Conservation (phyloP, 106 monocot genomes). For the Allium sativum region DNA sequence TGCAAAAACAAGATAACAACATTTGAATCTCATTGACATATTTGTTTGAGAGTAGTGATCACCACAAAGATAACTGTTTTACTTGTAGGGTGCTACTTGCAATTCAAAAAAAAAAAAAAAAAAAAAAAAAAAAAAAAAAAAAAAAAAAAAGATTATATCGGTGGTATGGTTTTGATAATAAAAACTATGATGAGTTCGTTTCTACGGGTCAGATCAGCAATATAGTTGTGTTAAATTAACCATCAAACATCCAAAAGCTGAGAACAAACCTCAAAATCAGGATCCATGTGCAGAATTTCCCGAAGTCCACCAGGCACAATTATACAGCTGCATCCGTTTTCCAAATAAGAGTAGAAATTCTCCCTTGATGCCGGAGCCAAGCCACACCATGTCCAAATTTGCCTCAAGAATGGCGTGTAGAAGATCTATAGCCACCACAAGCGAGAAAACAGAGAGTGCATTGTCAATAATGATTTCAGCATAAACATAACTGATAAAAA, state of each 20-base stretch:
- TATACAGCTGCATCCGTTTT: slow-evolving; percentile 67
- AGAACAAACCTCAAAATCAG: slow-evolving; percentile 54
- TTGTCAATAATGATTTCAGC: background rate
- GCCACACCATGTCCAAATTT: slow-evolving; percentile 90
- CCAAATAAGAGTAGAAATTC: slow-evolving; percentile 52
- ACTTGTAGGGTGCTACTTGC: no score
- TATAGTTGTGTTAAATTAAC: no score
- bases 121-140: no score
- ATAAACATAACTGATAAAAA: background rate
- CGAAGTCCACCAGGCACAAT: slow-evolving; percentile 75
- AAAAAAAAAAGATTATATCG: no score
- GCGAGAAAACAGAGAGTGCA: background rate
- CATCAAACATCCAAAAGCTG: background rate
- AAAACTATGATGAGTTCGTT: no score
- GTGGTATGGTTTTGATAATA: no score
- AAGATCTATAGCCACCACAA: slow-evolving; percentile 40
- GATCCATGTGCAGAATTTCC: slow-evolving; percentile 74
- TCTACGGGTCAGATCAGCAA: no score
- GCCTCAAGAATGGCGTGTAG: slow-evolving; percentile 78
- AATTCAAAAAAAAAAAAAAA: no score
- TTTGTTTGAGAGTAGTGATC: no score
- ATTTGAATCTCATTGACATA: no score
- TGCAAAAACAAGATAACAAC: no score
- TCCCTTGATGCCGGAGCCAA: slow-evolving; percentile 58
- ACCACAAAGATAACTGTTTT: no score